Percentiles rank a stretch among this genome's conserved stretches.
Conservation (phyloP, 2,329 filamentous ascomycete genomes). For the Aureobasidium sp. region DNA sequence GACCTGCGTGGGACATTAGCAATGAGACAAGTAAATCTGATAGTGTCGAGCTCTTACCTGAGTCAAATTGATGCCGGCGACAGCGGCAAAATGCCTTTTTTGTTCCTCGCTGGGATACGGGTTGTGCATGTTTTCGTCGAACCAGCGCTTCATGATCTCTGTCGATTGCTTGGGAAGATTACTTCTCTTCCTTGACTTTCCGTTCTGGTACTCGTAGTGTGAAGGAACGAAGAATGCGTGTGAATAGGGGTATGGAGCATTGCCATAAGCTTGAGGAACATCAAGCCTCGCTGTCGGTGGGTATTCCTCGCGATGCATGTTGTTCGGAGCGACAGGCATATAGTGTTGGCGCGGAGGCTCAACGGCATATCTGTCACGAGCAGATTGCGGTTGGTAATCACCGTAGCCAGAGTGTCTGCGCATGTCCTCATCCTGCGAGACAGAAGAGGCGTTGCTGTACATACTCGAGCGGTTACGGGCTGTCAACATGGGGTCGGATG, state of each 20-base stretch:
- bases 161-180: conserved; percentile 33
- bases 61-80: conserved; percentile 32
- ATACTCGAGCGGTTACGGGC: conserved; percentile 10
- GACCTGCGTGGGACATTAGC: conserved; percentile 19
- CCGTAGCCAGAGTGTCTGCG: conserved; percentile 9
- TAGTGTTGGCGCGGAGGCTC: conserved; percentile 1
- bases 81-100: conserved; percentile 22
- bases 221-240: conserved; percentile 15
- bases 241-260: conserved; percentile 12
- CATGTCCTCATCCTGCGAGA: conserved; percentile 7
- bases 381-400: conserved; percentile 2
- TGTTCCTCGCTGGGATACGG: conserved; percentile 34
- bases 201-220: conserved; percentile 30
- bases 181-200: conserved; percentile 31
- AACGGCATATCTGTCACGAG: conserved; percentile 7
- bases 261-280: conserved; percentile 11
- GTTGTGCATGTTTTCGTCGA: conserved; percentile 33
- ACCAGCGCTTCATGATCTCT: conserved; percentile 35
- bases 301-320: conserved; percentile 6
- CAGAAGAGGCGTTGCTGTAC: conserved; percentile 13
- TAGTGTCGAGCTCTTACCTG: conserved; percentile 19
- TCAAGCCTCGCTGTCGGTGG: conserved; percentile 7
- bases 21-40: not conserved
- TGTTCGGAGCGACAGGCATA: not conserved
- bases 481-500: conserved; percentile 1